These are phyloP conservation scores for Limonomyces culmigenus DNA, from an alignment of 1,284 basidiomycete species.

Conservation along the genomic window DNA sequence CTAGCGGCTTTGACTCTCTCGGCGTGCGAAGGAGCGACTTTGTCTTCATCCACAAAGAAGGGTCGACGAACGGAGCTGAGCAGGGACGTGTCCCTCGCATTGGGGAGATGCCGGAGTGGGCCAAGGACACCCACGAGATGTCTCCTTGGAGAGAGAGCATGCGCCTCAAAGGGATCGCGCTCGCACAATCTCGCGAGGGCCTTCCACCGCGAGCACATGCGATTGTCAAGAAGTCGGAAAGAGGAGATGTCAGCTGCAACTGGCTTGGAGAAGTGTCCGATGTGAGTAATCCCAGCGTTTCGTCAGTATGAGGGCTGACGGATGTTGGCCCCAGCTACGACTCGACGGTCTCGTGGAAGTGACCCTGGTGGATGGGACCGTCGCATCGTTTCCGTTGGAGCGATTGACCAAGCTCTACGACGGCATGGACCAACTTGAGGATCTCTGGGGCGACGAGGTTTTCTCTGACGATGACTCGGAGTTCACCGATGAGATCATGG, in stretches of 20 bases:
- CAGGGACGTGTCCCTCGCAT: conserved; percentile 56
- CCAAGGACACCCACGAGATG: conserved; percentile 32
- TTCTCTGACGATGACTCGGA: conserved; percentile 16
- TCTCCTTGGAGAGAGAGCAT: conserved; percentile 55
- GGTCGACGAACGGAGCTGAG: conserved; percentile 48
- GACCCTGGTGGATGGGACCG: conserved; percentile 35
- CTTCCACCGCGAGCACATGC: conserved; percentile 22
- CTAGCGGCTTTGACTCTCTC: conserved; percentile 36
- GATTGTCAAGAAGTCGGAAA: conserved; percentile 24
- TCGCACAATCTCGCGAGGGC: conserved; percentile 31
- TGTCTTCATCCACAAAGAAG: conserved; percentile 61
- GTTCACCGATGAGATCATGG: conserved; percentile 9
- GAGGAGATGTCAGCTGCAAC: conserved; percentile 26
- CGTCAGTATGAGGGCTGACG: conserved; percentile 1
- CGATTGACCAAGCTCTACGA: conserved; percentile 58
- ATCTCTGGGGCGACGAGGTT: conserved; percentile 40
- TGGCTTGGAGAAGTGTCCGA: conserved; percentile 73
- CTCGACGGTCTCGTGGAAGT: conserved; percentile 55
- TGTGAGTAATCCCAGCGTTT: conserved; percentile 23
- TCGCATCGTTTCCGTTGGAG: conserved; percentile 35
- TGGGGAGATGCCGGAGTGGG: conserved; percentile 67
- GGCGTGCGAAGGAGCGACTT: conserved; percentile 72
- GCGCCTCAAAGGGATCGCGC: conserved; percentile 38
- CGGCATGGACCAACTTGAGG: conserved; percentile 61
- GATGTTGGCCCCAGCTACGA: conserved; percentile 28